These are phyloP conservation scores for Hypomontagnella monticulosa DNA, from an alignment of 495 filamentous ascomycete species.

Conservation along the genomic window DNA sequence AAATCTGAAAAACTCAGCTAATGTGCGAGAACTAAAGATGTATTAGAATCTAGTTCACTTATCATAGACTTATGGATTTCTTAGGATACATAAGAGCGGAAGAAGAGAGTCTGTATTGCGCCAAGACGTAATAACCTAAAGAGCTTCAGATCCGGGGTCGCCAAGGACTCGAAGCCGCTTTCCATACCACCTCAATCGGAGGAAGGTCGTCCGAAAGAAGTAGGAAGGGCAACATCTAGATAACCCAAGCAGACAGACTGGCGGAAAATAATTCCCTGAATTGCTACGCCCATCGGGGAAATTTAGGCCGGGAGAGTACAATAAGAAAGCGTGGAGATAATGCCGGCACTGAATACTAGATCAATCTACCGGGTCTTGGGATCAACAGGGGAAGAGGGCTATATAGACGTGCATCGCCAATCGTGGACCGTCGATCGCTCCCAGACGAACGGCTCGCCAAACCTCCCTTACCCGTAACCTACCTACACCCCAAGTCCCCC, in stretches of 20 bases:
- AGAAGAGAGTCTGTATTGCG: too few relatives aligned
- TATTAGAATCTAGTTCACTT: too few relatives aligned
- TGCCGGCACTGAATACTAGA: too few relatives aligned
- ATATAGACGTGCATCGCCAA: slow-evolving; percentile 3
- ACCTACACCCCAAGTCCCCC: not conserved
- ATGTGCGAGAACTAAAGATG: too few relatives aligned
- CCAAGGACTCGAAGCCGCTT: slow-evolving; percentile 26
- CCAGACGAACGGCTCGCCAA: not conserved
- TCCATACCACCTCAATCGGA: slow-evolving; percentile 18
- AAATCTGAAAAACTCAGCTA: too few relatives aligned
- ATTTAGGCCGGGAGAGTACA: slow-evolving; percentile 7
- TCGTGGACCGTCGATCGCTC: slow-evolving; percentile 19
- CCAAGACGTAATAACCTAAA: too few relatives aligned
- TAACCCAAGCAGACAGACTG: slow-evolving; percentile 2
- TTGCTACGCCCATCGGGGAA: slow-evolving; percentile 5
- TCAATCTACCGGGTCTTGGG: not conserved
- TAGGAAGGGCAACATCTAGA: slow-evolving; percentile 5
- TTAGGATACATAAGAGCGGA: too few relatives aligned
- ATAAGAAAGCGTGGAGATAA: not conserved
- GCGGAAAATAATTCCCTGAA: not conserved
- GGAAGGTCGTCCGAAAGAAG: slow-evolving; percentile 21
- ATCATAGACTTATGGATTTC: too few relatives aligned
- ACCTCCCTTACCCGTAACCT: not conserved
- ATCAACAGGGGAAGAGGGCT: slow-evolving; percentile 20
- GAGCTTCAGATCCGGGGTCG: not conserved